These are phyloP conservation scores for Saxophila tyrrhenica DNA, from an alignment of 495 filamentous ascomycete species.

Conservation along the genomic window DNA sequence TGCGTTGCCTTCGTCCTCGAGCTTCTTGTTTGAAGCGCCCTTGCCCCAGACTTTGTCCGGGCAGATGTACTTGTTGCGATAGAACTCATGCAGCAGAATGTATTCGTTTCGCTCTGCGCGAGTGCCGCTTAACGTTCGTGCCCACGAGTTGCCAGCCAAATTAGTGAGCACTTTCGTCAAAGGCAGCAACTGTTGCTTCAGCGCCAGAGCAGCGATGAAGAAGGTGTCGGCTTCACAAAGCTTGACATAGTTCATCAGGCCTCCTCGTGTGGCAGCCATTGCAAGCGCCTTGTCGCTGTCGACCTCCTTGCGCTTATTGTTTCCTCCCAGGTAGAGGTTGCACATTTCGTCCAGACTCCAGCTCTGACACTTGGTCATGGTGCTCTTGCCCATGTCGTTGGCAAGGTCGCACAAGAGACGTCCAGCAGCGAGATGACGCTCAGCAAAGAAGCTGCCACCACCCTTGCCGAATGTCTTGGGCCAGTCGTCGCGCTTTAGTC, in stretches of 20 bases:
- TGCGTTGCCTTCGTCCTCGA: constrained; percentile 55
- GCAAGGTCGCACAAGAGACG: constrained; percentile 86
- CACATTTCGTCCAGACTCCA: constrained; percentile 99
- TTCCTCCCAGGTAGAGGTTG: constrained; percentile 65
- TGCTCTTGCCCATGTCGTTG: constrained; percentile 86
- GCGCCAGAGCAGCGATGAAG: constrained; percentile 80
- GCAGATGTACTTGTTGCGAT: constrained; percentile 92
- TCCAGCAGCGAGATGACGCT: constrained; percentile 80
- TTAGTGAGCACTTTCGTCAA: constrained; percentile 93
- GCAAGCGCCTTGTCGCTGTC: constrained; percentile 81
- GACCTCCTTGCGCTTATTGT: constrained; percentile 60
- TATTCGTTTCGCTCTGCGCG: constrained; percentile 97
- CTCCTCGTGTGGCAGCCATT: constrained; percentile 66
- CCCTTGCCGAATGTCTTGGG: constrained; percentile 77
- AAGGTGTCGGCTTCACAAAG: constrained; percentile 93
- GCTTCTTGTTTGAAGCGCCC: constrained; percentile 36
- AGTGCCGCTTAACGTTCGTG: constrained; percentile 85
- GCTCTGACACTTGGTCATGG: constrained; percentile 93
- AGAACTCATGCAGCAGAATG: constrained; percentile 94
- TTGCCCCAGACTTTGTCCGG: constrained; percentile 78
- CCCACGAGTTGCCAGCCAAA: constrained; percentile 96
- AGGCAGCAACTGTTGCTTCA: constrained; percentile 82
- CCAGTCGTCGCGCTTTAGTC: constrained; percentile 75
- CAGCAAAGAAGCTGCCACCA: constrained; percentile 79
- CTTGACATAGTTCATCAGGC: constrained; percentile 81